Conservation (phyloP, 352 stramenopile genomes). For the Phytophthora cryptogea region DNA sequence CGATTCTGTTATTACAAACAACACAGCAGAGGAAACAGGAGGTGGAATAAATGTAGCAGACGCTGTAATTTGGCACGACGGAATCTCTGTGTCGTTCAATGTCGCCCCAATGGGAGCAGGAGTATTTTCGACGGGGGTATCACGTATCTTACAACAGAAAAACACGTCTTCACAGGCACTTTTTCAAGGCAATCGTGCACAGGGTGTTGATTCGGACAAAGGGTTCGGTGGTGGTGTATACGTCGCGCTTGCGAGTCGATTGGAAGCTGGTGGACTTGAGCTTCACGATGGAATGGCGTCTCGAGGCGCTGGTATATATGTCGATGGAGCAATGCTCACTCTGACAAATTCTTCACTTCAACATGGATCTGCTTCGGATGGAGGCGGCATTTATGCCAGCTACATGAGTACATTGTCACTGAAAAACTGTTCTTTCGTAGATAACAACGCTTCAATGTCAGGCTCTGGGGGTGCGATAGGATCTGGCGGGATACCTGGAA, state of each 20-base stretch:
- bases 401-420: slow-evolving; percentile 24
- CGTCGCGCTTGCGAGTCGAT: slow-evolving; percentile 14
- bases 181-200: slow-evolving; percentile 22
- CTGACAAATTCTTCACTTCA: slow-evolving; percentile 23
- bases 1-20: slow-evolving; percentile 11
- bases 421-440: slow-evolving; percentile 24
- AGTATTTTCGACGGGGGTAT: slow-evolving; percentile 21
- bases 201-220: neutral
- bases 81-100: slow-evolving; percentile 31
- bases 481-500: slow-evolving; percentile 14
- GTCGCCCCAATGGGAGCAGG: slow-evolving; percentile 32
- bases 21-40: slow-evolving; percentile 13
- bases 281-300: slow-evolving; percentile 20
- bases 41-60: slow-evolving; percentile 27
- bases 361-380: slow-evolving; percentile 21
- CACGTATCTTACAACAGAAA: slow-evolving; percentile 5
- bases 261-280: slow-evolving; percentile 18
- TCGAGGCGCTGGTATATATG: slow-evolving; percentile 34
- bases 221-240: slow-evolving; percentile 37
- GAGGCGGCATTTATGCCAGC: slow-evolving; percentile 37
- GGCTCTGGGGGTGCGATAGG: slow-evolving; percentile 36
- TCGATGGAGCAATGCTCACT: slow-evolving; percentile 22
- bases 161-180: slow-evolving; percentile 9
- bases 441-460: slow-evolving; percentile 33
- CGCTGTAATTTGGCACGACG: slow-evolving; percentile 29